Evolutionary conservation across 495 filamentous ascomycete species (phyloP).

Genomic region (Penicillium fimorum): DNA sequence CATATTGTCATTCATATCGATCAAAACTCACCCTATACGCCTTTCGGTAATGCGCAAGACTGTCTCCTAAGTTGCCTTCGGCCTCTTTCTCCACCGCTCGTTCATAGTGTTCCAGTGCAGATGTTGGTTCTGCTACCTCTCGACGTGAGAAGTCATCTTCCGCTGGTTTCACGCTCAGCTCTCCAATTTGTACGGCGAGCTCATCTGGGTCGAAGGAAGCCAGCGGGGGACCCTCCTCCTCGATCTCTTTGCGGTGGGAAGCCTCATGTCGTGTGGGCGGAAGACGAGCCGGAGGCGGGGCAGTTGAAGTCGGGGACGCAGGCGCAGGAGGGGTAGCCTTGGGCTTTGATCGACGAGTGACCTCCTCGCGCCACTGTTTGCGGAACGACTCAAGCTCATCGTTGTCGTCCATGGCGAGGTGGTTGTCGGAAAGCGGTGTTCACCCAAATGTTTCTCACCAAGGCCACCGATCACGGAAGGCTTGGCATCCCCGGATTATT

Average conservation of each 20-base stretch:
- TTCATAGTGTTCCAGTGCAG: constrained; percentile 92
- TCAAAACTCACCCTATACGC: constrained; percentile 68
- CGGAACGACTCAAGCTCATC: constrained; percentile 79
- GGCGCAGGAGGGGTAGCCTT: constrained; percentile 16
- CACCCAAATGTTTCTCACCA: background rate
- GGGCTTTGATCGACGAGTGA: constrained; percentile 53
- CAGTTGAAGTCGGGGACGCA: constrained; percentile 24
- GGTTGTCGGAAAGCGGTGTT: background rate
- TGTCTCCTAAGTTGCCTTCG: constrained; percentile 84
- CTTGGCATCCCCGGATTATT: background rate
- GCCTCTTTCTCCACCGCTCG: constrained; percentile 84
- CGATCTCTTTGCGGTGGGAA: constrained; percentile 39
- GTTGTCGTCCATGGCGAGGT: constrained; percentile 56
- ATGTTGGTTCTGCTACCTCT: constrained; percentile 55
- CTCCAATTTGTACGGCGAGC: constrained; percentile 40
- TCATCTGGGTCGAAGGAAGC: constrained; percentile 41
- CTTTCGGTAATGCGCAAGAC: constrained; percentile 81
- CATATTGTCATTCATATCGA: constrained; percentile 10
- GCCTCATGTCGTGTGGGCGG: constrained; percentile 38
- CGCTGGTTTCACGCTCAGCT: constrained; percentile 29
- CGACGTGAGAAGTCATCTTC: constrained; percentile 34
- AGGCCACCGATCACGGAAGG: background rate
- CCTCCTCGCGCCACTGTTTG: constrained; percentile 79
- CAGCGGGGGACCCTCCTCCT: constrained; percentile 37
- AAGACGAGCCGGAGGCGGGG: constrained; percentile 27